Base-by-base conservation (phyloP, 768 basidiomycete genomes). In the Lentinula guzmanii region DNA sequence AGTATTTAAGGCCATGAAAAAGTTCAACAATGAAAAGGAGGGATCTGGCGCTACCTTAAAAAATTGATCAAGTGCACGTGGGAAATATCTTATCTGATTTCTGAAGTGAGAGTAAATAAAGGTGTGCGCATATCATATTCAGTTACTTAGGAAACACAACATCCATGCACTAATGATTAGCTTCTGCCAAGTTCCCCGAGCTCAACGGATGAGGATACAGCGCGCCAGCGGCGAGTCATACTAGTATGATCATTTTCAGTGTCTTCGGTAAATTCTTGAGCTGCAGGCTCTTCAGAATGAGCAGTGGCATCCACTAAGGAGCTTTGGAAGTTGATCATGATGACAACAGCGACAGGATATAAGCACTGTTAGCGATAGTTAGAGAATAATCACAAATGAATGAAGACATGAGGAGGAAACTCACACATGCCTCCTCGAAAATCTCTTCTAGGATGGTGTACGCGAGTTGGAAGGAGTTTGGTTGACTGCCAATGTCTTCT, bases 1-100 rank as follows among this genome's bases (percentile, higher is more conserved):
- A 48, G 58, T 50, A 41, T 18, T 59, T 45, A 45, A 59, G 31
- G 45, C 58, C 58, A 59, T 59, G 33, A 18, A 34, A 37, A 33
- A 24, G 18, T 6, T 13, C 15, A 10, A 55, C 13, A 13, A 6
- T n/a, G 52, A 21, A 35, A 53, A 21, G 13, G 33, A 34, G 52
- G 33, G 33, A 33, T 15, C 31, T 16, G 16, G 6, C 31, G 28
- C 51, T 33, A 13, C 50, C 28, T 33, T 33, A 52, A 52, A 52
- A 34, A 34, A 15, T 34, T 35, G 13, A 52, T 34, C 31, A 33
- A 34, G n/a, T 5, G 11, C 53, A 54, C 53, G 53, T 54, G 53
- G 37, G 37, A 33, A 2, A 5, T 54, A 54, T 54, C 53, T 54
- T 52, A 52, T 52, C 51, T 39, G n/a, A 18, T 35, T 13, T 21